phyloP scores from a whole-genome alignment of 345 rosid species.

The Populus euphratica region DNA sequence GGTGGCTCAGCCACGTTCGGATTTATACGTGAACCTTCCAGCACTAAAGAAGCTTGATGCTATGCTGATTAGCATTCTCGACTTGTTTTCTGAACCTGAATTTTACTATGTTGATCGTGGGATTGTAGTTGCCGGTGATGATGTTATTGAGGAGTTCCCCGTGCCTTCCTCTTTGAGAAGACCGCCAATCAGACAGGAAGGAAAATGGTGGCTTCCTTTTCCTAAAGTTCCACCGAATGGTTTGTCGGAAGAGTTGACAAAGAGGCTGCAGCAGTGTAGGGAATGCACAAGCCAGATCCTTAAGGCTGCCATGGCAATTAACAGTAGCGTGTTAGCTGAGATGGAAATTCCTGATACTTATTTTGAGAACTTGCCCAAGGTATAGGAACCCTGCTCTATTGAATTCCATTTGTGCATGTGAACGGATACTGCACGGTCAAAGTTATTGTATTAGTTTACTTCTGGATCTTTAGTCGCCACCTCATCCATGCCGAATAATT shows the following conservation, averaged over 20 bases:
- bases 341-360: conserved; percentile 26
- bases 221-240: conserved; percentile 24
- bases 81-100: conserved; percentile 19
- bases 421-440: not conserved
- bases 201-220: conserved; percentile 34
- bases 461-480: not conserved
- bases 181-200: conserved; percentile 18
- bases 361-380: conserved; percentile 29
- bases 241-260: conserved; percentile 20
- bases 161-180: conserved; percentile 3
- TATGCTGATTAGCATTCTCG: conserved; percentile 25
- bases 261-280: conserved; percentile 18
- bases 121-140: conserved; percentile 10
- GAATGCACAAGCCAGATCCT: conserved; percentile 29
- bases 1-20: conserved; percentile 26
- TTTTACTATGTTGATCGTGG: conserved; percentile 27
- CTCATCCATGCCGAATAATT: not conserved
- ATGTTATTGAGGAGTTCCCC: not conserved
- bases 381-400: not conserved
- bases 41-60: conserved; percentile 31
- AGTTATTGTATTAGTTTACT: not conserved
- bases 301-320: conserved; percentile 33
- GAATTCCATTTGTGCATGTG: not conserved
- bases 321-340: conserved; percentile 18
- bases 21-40: conserved; percentile 27